Evolutionary conservation across 495 filamentous ascomycete genomes (phyloP), one percentile per base, ranked within the genome.

Genomic region (Penicillium angulare): DNA sequence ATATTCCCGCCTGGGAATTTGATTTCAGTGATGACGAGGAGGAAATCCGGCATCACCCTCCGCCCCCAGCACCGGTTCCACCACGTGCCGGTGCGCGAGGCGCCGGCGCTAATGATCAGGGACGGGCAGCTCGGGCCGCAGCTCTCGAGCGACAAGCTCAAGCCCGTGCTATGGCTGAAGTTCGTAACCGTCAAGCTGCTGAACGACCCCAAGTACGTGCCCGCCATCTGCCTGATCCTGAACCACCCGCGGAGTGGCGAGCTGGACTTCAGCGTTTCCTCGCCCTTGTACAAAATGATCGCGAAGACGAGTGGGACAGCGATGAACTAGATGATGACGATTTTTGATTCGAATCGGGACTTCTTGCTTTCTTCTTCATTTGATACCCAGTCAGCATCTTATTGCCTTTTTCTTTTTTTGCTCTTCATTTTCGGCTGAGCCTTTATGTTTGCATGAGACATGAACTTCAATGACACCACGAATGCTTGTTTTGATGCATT

Each of bases 241-340:
- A 52, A 35, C 40, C 24, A 36, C 46, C 29, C 17, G 39, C 27
- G 33, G 50, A 59, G 15, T 47, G 56, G 43, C 50, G 48, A 16
- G 48, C 50, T 29, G 80, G 76, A 22, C 65, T 84, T 2, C 77
- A 77, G 58, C 64, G 75, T 38, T 84, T 84, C 46, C 54, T 85
- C 29, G 67, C 74, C 42, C 56, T 85, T 29, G 81, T 75, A 3
- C 63, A 69, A 51, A 74, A 80, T 38, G 83, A 86, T 55, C 73
- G 79, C 24, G 82, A 83, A 61, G 81, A 85, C 59, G 83, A 76
- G 53, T 85, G 81, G 81, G 81, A 84, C 59, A 83, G 81, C 48
- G 81, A 84, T 59, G 81, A 83, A 60, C 48, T 84, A 43, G 77
- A 78, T 29, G 79, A 77, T 39, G 68, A 16, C 20, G 43, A 46